Evolutionary conservation across 129 eudicot species (phyloP).

Genomic region (Centaurea solstitialis): DNA sequence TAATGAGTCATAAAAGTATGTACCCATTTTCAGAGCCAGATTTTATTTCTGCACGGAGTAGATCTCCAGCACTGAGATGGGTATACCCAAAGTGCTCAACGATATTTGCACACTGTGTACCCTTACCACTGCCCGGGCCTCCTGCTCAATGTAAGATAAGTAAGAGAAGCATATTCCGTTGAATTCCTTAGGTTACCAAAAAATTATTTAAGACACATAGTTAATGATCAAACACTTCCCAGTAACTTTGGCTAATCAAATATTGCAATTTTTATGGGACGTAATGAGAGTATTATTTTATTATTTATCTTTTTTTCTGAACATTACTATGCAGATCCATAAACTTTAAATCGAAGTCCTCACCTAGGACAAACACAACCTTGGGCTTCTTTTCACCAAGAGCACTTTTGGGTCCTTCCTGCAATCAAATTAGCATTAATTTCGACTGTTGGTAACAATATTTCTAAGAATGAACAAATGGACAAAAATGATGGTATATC

Average conservation of each 20-base stretch:
- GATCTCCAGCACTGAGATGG: conserved; percentile 99
- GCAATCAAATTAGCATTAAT: conserved; percentile 31
- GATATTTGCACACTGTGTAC: conserved; percentile 95
- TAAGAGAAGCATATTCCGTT: conserved; percentile 3
- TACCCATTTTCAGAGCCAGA: conserved; percentile 98
- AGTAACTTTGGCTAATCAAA: neutral
- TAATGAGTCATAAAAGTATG: neutral
- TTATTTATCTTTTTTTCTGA: neutral
- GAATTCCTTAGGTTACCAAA: neutral
- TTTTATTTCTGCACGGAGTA: conserved; percentile 89
- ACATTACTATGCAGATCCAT: neutral
- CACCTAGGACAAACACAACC: conserved; percentile 74
- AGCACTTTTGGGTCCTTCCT: conserved; percentile 57
- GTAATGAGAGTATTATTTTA: neutral
- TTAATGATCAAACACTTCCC: neutral
- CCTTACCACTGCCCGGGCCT: conserved; percentile 99
- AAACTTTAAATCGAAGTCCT: neutral
- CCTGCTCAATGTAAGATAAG: conserved; percentile 48
- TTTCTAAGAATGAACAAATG: neutral
- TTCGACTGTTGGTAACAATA: neutral
- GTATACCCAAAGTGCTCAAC: conserved; percentile 90
- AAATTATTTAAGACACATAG: neutral
- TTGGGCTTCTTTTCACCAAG: conserved; percentile 52
- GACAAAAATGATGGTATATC: neutral
- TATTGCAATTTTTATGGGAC: neutral